These are phyloP conservation scores for Strigomonas culicis DNA, from an alignment of 208 protist genomes.

Conservation along the genomic window DNA sequence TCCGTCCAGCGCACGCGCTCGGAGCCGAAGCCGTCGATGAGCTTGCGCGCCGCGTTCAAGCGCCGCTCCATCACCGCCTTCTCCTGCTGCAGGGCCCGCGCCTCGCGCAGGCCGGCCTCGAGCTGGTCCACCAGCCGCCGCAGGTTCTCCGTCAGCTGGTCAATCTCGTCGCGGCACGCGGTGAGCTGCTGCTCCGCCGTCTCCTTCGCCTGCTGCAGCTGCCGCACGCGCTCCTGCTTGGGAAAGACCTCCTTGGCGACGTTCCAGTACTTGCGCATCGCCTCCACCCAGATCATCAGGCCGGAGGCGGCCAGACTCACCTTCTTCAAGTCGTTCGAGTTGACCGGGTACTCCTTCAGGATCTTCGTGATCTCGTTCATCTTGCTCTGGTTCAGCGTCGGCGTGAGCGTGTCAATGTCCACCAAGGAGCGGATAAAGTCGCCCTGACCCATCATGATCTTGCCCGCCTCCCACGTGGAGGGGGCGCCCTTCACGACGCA, in stretches of 20 bases:
- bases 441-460: constrained; percentile 91
- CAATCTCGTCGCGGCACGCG: constrained; percentile 87
- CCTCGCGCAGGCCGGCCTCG: constrained; percentile 89
- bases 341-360: constrained; percentile 90
- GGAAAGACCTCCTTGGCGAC: constrained; percentile 97
- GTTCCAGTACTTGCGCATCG: constrained; percentile 97
- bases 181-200: constrained; percentile 86
- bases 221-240: constrained; percentile 92
- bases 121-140: constrained; percentile 87
- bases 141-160: constrained; percentile 91
- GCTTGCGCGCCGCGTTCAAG: constrained; percentile 93
- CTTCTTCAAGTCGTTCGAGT: constrained; percentile 89
- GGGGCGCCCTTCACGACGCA: constrained; percentile 90
- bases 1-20: constrained; percentile 96
- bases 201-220: constrained; percentile 91
- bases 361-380: constrained; percentile 95
- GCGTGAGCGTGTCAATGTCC: constrained; percentile 85
- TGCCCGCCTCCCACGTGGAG: constrained; percentile 87
- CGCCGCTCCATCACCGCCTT: constrained; percentile 94
- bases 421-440: constrained; percentile 90
- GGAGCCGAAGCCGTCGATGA: constrained; percentile 96
- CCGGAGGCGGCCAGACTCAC: constrained; percentile 90
- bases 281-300: constrained; percentile 97
- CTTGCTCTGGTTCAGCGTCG: constrained; percentile 90
- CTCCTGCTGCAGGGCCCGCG: constrained; percentile 89